Base-by-base conservation (phyloP, 2,329 filamentous ascomycete species). In the Diaporthe citrichinensis region DNA sequence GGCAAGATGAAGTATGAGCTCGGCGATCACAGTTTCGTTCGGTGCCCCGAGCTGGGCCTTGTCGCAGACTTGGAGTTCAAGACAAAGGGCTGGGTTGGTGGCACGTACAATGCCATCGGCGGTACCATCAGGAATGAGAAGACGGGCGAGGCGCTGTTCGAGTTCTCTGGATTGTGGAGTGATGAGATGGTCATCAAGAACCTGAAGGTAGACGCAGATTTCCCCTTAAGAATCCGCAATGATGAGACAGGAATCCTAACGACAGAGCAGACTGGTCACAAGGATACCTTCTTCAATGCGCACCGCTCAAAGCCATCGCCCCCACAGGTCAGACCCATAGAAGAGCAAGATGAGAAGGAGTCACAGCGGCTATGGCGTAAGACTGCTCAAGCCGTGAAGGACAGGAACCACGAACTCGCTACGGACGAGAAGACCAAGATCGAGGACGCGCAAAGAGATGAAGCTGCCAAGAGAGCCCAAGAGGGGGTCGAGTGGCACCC, bases 1-100 rank as follows among this genome's bases (percentile, higher is more conserved):
- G 97, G 97, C 65, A 98, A 98, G 84, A 98, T 99, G 97, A 98
- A 98, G 85, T 99, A 98, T 84, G 97, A 99, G 86, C 91, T 99
- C 10, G 97, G 96, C 78, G 96, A 98, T 83, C 96, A 98, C 86
- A 98, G 96, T 83, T 95, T 95, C 80, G 94, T 99, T 28, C 91
- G 93, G 78, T 98, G 97, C 83, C 95, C 96, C 0, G 96, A 98
- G 83, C 90, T 95, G 25, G 93, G 95, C 75, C 88, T 99, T 25
- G 90, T 92, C 36, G 96, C 95, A 76, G 96, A 99, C 82, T 92
- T 99, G 77, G 97, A 99, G 79, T 99, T 99, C 90, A 98, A 98
- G 87, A 97, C 95, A 71, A 98, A 98, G 85, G 97, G 97, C 7
- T 99, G 97, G 90, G 96, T 99, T 78, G 93, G 95, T 71, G 97